Evolutionary conservation across 352 stramenopile genomes (phyloP).

Genomic region (Globisporangium megalacanthum): DNA sequence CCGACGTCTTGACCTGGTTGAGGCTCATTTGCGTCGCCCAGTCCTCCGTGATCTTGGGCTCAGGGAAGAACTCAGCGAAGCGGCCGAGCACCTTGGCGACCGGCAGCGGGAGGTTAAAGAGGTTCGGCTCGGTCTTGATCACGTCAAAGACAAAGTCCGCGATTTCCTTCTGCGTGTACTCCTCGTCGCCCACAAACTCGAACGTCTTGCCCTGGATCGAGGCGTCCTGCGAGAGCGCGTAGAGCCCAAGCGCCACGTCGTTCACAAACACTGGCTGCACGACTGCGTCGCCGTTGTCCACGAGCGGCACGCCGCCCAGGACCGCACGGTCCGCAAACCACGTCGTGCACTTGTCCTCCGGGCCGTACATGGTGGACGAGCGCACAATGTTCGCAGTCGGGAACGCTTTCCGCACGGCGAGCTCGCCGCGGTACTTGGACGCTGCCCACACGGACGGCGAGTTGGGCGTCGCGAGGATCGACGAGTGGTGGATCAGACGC

Average conservation of each 20-base stretch:
- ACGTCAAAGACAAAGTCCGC: conserved; percentile 95
- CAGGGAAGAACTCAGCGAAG: conserved; percentile 77
- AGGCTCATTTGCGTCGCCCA: conserved; percentile 71
- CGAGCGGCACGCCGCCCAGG: conserved; percentile 81
- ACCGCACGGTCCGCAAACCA: conserved; percentile 79
- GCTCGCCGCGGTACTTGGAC: conserved; percentile 84
- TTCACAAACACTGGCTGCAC: conserved; percentile 92
- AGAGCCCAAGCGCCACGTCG: conserved; percentile 77
- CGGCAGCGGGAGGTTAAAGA: conserved; percentile 80
- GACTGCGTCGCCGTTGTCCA: conserved; percentile 91
- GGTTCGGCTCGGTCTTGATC: conserved; percentile 64
- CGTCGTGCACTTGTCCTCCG: conserved; percentile 94
- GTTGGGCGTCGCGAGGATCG: conserved; percentile 75
- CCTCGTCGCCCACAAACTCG: conserved; percentile 94
- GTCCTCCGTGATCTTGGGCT: conserved; percentile 78
- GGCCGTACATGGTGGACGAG: conserved; percentile 93
- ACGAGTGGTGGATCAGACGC: conserved; percentile 81
- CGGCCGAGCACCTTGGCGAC: conserved; percentile 75
- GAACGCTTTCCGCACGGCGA: conserved; percentile 90
- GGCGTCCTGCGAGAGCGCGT: conserved; percentile 69
- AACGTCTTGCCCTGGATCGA: conserved; percentile 92
- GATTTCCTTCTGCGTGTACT: conserved; percentile 97
- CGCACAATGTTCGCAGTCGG: conserved; percentile 95
- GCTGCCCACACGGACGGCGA: conserved; percentile 77
- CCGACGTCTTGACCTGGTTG: conserved; percentile 82